Evolutionary conservation across 495 filamentous ascomycete genomes (phyloP), one percentile per base, ranked within the genome.

Genomic region (Beverwykella pulmonaria): DNA sequence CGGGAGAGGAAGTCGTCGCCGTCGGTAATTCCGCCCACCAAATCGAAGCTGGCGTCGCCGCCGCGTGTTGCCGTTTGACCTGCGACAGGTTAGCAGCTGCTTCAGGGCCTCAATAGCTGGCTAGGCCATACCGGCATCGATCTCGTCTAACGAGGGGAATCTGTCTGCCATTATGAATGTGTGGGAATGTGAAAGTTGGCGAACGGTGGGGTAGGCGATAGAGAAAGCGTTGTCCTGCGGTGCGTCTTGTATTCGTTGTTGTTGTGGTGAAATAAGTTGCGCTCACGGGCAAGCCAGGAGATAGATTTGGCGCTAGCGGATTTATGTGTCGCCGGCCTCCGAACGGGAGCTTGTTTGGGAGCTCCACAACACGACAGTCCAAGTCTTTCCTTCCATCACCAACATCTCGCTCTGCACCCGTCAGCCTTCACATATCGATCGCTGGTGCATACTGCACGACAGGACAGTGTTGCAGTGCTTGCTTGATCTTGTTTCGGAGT

Each of bases 71-170:
- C 82, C 26, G 83, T 87, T 74, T 87, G 84, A 63, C 86, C 87
- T 89, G 70, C n/a, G 22, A 49, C 17, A n/a, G 49, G 14, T 61
- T 39, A 12, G 17, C 7, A 41, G 54, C 46, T 63, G 23, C 30
- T 27, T 34, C 53, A 50, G 53, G 49, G 48, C 12, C 29, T 53
- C 22, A 50, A 59, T 60, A 34, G 30, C 68, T 82, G 60, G 65
- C 48, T 44, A 1, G 52, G 23, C 62, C 89, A 82, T 84, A 86
- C 93, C 93, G 59, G 89, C 91, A 74, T 93, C 90, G 77, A 98
- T 92, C 75, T 98, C 94, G 77, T 98, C 94, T 75, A 98, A 80
- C 22, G 94, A 95, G 58, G 94, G 94, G 79, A 98, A 98, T 75
- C 93, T 83, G 80, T 98, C 92, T 22, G 94, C 93, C 94, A 98